Conservation (phyloP, 805 yeast genomes). For the Kluyveromyces lactis region DNA sequence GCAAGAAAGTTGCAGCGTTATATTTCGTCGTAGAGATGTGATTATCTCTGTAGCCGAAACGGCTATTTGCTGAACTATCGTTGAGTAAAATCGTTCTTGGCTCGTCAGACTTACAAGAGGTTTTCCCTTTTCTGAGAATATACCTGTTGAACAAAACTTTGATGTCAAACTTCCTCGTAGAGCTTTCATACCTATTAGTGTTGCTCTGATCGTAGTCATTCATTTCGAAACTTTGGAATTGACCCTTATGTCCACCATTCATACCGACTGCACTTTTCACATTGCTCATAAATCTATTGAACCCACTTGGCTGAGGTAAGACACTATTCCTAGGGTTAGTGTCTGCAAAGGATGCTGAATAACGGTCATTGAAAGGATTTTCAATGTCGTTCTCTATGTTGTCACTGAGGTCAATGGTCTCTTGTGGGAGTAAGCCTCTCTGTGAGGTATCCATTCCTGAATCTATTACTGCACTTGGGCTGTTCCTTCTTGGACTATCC, state of each 20-base stretch:
- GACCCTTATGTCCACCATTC: slow-evolving; percentile 4
- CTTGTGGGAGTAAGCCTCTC: slow-evolving; percentile 25
- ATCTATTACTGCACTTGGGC: slow-evolving; percentile 9
- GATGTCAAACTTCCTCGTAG: slow-evolving; percentile 31
- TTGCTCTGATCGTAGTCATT: slow-evolving; percentile 20
- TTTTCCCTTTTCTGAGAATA: slow-evolving; percentile 25
- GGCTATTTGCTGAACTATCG: slow-evolving; percentile 46
- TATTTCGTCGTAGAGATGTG: slow-evolving; percentile 94
- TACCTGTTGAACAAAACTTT: slow-evolving; percentile 31
- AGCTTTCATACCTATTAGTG: slow-evolving; percentile 20
- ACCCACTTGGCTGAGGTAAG: slow-evolving; percentile 10
- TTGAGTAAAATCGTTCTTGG: slow-evolving; percentile 65
- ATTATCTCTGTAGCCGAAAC: slow-evolving; percentile 61
- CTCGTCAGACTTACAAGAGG: slow-evolving; percentile 23
- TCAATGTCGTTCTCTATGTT: slow-evolving; percentile 32
- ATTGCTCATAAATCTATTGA: slow-evolving; percentile 13
- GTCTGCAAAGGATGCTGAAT: slow-evolving; percentile 4
- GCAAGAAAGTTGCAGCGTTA: slow-evolving; percentile 85
- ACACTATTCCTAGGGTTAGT: not conserved
- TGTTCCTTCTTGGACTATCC: not conserved
- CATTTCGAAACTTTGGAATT: slow-evolving; percentile 24
- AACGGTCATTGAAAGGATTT: slow-evolving; percentile 19
- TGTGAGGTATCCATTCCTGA: slow-evolving; percentile 14
- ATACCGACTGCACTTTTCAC: slow-evolving; percentile 14
- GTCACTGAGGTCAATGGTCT: slow-evolving; percentile 29